phyloP scores from a whole-genome alignment of 192 early-diverging fungal genomes.

The Backusella macrospora region DNA sequence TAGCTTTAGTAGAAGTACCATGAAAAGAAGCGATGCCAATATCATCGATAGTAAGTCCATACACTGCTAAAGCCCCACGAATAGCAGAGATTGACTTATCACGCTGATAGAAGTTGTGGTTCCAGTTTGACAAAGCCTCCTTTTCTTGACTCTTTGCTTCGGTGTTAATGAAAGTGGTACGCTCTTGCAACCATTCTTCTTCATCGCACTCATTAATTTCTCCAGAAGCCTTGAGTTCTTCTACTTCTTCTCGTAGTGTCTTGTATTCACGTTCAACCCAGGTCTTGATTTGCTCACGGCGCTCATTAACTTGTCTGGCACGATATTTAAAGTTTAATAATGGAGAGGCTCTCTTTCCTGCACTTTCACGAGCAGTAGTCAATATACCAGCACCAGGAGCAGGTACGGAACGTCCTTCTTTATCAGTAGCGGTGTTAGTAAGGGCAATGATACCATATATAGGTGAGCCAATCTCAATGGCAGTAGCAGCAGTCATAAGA shows the following conservation, averaged over 20 bases:
- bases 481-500: constrained; percentile 86
- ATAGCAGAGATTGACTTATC: constrained; percentile 78
- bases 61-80: constrained; percentile 85
- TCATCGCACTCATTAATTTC: constrained; percentile 48
- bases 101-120: constrained; percentile 78
- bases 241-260: constrained; percentile 64
- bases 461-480: constrained; percentile 91
- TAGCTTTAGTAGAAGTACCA: constrained; percentile 91
- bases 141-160: constrained; percentile 73
- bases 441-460: constrained; percentile 90
- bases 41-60: constrained; percentile 89
- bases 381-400: constrained; percentile 95
- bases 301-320: constrained; percentile 69
- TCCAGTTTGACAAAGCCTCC: constrained; percentile 75
- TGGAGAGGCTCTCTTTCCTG: constrained; percentile 54
- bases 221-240: constrained; percentile 53
- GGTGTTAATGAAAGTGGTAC: constrained; percentile 53
- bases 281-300: constrained; percentile 75
- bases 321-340: constrained; percentile 85
- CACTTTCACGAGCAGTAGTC: constrained; percentile 82
- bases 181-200: constrained; percentile 48
- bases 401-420: constrained; percentile 91
- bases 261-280: constrained; percentile 82
- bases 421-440: constrained; percentile 91
- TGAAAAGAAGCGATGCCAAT: constrained; percentile 95